These are phyloP conservation scores for Grosmannia clavigera DNA, from an alignment of 2,329 filamentous ascomycete genomes.

Conservation along the genomic window DNA sequence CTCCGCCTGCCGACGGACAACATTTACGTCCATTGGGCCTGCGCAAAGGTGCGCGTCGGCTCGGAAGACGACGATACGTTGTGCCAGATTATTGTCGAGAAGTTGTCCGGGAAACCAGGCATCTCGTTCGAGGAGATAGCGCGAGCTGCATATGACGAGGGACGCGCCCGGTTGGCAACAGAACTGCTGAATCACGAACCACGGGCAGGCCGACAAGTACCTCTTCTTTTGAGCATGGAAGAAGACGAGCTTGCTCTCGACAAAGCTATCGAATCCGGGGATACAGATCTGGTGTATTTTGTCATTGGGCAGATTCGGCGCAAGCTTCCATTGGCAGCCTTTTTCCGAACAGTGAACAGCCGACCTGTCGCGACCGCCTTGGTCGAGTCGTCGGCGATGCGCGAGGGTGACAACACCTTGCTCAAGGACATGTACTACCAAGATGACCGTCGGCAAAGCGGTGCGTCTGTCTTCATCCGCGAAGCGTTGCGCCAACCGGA, in stretches of 20 bases:
- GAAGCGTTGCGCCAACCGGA: conserved; percentile 70
- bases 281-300: conserved; percentile 84
- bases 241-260: conserved; percentile 91
- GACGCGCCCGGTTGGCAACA: conserved; percentile 75
- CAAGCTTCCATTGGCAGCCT: conserved; percentile 78
- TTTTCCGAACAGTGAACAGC: conserved; percentile 83
- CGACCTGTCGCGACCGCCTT: conserved; percentile 78
- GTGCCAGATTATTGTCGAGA: conserved; percentile 74
- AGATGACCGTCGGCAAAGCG: conserved; percentile 81
- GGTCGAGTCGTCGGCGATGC: conserved; percentile 67
- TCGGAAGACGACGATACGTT: conserved; percentile 79
- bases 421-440: conserved; percentile 97
- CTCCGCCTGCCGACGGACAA: conserved; percentile 73
- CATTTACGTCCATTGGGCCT: conserved; percentile 96
- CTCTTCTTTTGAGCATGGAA: conserved; percentile 84
- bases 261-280: conserved; percentile 91
- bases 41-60: conserved; percentile 78
- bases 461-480: conserved; percentile 72
- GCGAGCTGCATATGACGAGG: conserved; percentile 86
- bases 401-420: conserved; percentile 60
- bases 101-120: conserved; percentile 74
- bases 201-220: conserved; percentile 89
- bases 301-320: conserved; percentile 81
- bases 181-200: conserved; percentile 88
- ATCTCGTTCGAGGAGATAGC: conserved; percentile 96